Evolutionary conservation across 2,329 filamentous ascomycete genomes (phyloP), one percentile per base, ranked within the genome.

Genomic region (Botrytis deweyae): DNA sequence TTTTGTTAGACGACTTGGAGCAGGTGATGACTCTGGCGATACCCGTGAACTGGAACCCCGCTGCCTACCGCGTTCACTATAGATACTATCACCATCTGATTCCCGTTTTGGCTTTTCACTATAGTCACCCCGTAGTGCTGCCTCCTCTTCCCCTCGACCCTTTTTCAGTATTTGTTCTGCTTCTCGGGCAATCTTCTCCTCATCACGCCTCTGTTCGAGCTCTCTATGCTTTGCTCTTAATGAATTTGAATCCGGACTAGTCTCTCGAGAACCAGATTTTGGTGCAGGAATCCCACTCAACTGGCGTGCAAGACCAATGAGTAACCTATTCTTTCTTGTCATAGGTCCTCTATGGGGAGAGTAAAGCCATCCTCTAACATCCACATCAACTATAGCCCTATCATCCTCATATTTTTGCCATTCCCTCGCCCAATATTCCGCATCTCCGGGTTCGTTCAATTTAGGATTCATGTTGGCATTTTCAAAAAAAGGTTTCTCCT

Each of bases 361-460:
- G 82, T 97, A 99, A 70, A 98, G 89, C 96, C 97, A 99, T 22
- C 96, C 96, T 78, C 95, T 88, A 38, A 99, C 93, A 81, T 99
- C 95, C 9, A 98, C 93, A 80, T 98, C 95, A 1, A 98, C 93
- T 6, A 98, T 86, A 0, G 95, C 94, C 81, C 92, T 92, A 79
- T 94, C 91, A 74, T 95, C 91, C 81, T 97, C 92, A 71, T 91
- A 88, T 75, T 88, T 88, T 73, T 95, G 90, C 92, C 93, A 97
- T 79, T 95, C 90, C 72, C 89, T 85, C 61, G 88, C 88, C 91
- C 92, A 95, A 81, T 92, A 95, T 58, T 94, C 90, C 63, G 90
- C 88, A 76, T 94, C 90, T 63, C 85, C 87, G 46, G 88, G 84
- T 2, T 83, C 81, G 76, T 83, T 77, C 38, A 73, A 36, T 63